A percentile compares a stretch with the other conserved stretches of the same genome.
These are phyloP conservation scores for Leucosporidium creatinivorum DNA, from an alignment of 768 basidiomycete genomes.

Conservation along the genomic window DNA sequence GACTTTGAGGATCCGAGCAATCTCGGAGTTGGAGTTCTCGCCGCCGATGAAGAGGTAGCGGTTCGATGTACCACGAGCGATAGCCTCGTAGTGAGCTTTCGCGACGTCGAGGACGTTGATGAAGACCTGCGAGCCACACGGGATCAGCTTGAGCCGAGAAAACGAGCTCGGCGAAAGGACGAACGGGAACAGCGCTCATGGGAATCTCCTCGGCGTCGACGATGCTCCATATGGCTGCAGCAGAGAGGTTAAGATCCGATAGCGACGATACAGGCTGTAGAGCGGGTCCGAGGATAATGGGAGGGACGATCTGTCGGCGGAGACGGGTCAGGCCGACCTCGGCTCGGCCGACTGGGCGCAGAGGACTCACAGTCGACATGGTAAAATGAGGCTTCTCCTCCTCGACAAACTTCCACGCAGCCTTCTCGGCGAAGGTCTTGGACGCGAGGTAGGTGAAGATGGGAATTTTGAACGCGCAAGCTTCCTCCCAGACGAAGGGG, in stretches of 20 bases:
- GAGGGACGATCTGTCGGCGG: slow-evolving; percentile 6
- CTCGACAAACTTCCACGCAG: slow-evolving; percentile 30
- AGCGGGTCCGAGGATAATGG: slow-evolving; percentile 9
- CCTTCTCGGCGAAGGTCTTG: slow-evolving; percentile 25
- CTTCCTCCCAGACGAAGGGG: slow-evolving; percentile 10
- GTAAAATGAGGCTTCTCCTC: slow-evolving; percentile 16
- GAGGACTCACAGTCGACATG: slow-evolving; percentile 5
- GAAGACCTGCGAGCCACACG: neutral
- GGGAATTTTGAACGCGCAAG: neutral
- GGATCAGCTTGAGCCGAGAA: neutral
- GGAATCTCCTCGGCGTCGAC: slow-evolving; percentile 5
- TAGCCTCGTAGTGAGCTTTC: slow-evolving; percentile 6
- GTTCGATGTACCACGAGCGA: neutral
- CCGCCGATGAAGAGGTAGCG: slow-evolving; percentile 15
- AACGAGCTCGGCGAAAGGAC: neutral
- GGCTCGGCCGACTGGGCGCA: neutral
- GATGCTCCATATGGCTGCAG: slow-evolving; percentile 4
- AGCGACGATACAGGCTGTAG: slow-evolving; percentile 6
- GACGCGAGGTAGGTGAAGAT: neutral
- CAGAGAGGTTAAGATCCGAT: slow-evolving; percentile 12
- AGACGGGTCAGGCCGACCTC: neutral
- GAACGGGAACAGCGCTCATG: neutral
- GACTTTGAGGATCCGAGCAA: neutral
- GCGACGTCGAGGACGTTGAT: slow-evolving; percentile 7
- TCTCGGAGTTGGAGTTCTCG: neutral